Base-by-base conservation (phyloP, 352 stramenopile species). In the Globisporangium solare region DNA sequence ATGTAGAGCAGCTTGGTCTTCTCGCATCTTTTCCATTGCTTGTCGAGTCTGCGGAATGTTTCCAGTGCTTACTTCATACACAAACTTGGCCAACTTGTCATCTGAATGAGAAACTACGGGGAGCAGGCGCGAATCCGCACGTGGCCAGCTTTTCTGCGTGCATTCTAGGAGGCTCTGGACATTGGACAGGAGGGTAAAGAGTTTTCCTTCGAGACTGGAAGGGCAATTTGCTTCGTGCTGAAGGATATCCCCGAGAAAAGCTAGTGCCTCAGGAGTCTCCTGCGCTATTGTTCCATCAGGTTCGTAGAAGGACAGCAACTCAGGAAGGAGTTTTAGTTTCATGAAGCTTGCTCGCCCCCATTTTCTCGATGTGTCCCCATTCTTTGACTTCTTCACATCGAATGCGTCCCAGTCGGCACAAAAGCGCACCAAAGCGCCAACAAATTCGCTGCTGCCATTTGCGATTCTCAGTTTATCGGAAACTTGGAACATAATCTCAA, bases 241-340 rank as follows among this genome's bases (percentile, higher is more conserved):
- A 17, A 85, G 54, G 21, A 77, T 56, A 21, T 80, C 59, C 1
- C 51, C 54, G 22, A 67, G 40, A 51, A 74, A 79, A 14, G 32
- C 3, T 20, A 82, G 54, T 4, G 62, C 53, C 37, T 67, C 64
- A 20, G 46, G 58, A 2, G 48, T 54, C 51, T 80, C 72, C 51
- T 67, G 21, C 14, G 14, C 17, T 3, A 84, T 13, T 2, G 63
- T 57, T 11, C 48, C 39, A 27, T 62, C 27, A 18, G 18, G 66
- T 17, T 55, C 65, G 17, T 75, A 82, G 12, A 63, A 65, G 6
- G 65, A 53, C 4, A 85, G 54, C 45, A 82, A 59, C 39, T 82
- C 54, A 0, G 55, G 47, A 1, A 79, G 45, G 8, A 79, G 56
- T 41, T 79, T 24, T 51, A 58, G 67, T 35, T 24, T 67, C 49